phyloP scores from a whole-genome alignment of 106 monocot genomes.

The Triglochin maritima region DNA sequence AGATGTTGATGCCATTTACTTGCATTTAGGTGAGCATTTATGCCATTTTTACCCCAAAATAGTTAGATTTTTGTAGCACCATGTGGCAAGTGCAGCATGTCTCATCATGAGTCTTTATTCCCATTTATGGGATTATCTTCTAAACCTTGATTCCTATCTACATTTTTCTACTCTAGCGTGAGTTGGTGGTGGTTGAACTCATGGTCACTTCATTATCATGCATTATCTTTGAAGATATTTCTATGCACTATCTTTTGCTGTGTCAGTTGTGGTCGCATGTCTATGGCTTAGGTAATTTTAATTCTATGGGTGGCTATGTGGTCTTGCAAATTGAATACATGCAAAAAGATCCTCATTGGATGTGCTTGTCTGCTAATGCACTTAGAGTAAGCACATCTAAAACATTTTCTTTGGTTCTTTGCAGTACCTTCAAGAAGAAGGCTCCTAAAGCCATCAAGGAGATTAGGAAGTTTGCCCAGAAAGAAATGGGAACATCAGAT shows the following conservation, averaged over 20 bases:
- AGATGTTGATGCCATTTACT: too few relatives aligned
- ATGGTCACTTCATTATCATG: background rate
- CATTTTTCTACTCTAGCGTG: too few relatives aligned
- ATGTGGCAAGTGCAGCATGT: too few relatives aligned
- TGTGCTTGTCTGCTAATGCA: background rate
- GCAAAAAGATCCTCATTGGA: background rate
- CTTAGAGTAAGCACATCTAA: background rate
- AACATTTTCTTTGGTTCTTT: background rate
- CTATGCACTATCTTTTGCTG: background rate
- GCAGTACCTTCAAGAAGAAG: constrained; percentile 19
- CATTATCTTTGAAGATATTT: background rate
- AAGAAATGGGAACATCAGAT: constrained; percentile 15
- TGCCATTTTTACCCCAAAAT: too few relatives aligned
- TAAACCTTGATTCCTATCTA: too few relatives aligned
- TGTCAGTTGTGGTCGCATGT: background rate
- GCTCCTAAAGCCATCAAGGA: constrained; percentile 17
- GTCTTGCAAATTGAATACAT: background rate
- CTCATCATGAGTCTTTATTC: too few relatives aligned
- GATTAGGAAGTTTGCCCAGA: constrained; percentile 13
- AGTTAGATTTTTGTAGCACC: too few relatives aligned
- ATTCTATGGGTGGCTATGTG: background rate
- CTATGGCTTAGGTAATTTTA: background rate
- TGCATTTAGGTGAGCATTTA: too few relatives aligned
- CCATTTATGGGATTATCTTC: too few relatives aligned
- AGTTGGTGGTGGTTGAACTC: too few relatives aligned